Base-by-base conservation (phyloP, 2,329 filamentous ascomycete genomes). In the Atkinsonella hypoxylon region DNA sequence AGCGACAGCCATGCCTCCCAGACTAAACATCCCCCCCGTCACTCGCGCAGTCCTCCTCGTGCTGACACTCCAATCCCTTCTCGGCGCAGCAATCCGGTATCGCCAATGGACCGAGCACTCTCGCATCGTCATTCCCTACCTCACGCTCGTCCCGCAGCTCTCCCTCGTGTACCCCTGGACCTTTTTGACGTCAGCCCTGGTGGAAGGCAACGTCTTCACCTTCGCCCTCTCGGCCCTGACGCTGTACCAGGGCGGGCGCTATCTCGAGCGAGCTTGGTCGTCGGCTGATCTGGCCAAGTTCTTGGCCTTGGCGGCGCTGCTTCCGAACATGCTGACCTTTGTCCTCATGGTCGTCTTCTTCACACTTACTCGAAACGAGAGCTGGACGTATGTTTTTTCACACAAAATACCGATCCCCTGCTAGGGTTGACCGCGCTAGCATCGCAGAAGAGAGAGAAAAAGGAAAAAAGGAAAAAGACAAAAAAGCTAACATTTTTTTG, bases 241-340 rank as follows among this genome's bases (percentile, higher is more conserved):
- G 1, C 70, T 97, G 49, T 95, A 90, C 67, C 88, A 95, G 71
- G 91, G 91, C 50, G 93, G 93, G 10, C 82, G 89, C 60, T 98
- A 98, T 67, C 79, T 98, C 20, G 93, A 98, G 76, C 78, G 93
- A 62, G 91, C 93, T 34, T 98, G 91, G 93, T 90, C 89, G 32
- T 91, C 88, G 26, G 80, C 79, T 51, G 91, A 97, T 67, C 88
- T 96, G 65, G 88, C 82, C 61, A 96, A 95, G 69, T 96, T 96
- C 66, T 74, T 96, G 45, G 71, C 87, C 15, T 76, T 95, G 56
- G 78, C 85, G 46, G 76, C 87, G 13, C 67, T 95, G 61, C 75
- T 95, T 50, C 89, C 93, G 34, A 97, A 96, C 67, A 58, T 86
- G 17, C 61, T 89, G 53, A 82, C 82, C 51, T 89, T 93, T 63